phyloP scores from a whole-genome alignment of 345 rosid species.

The Rhodamnia rubescens region DNA sequence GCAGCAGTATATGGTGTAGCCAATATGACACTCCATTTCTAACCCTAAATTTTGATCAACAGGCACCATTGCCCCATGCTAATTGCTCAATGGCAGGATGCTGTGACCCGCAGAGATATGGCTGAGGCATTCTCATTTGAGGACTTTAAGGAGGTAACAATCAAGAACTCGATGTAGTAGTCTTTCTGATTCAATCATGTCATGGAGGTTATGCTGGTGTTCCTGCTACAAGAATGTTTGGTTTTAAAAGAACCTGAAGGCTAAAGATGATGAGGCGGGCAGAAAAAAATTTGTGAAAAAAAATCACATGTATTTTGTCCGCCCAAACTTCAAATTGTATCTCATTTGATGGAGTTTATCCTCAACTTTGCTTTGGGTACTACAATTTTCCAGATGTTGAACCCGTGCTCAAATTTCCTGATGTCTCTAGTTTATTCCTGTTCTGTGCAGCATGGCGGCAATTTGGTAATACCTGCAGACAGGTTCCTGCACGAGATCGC shows the following conservation, averaged over 20 bases:
- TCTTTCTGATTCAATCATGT: not conserved
- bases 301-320: not conserved
- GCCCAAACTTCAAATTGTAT: not conserved
- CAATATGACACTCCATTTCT: not conserved
- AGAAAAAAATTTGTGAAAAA: not conserved
- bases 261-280: not conserved
- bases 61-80: slow-evolving; percentile 80
- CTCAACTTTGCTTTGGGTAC: not conserved
- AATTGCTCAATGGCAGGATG: slow-evolving; percentile 82
- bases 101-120: slow-evolving; percentile 70
- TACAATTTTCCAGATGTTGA: not conserved
- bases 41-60: slow-evolving; percentile 15
- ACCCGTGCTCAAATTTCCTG: not conserved
- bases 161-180: not conserved
- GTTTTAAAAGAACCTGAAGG: not conserved
- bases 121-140: slow-evolving; percentile 52
- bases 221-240: not conserved
- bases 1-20: not conserved
- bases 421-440: not conserved
- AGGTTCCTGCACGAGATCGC: slow-evolving; percentile 93
- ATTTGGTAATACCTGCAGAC: slow-evolving; percentile 80
- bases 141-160: slow-evolving; percentile 57
- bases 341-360: not conserved
- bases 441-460: slow-evolving; percentile 46
- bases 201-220: not conserved